phyloP scores from a whole-genome alignment of 192 early-diverging fungal genomes.

The Piromyces sp. region DNA sequence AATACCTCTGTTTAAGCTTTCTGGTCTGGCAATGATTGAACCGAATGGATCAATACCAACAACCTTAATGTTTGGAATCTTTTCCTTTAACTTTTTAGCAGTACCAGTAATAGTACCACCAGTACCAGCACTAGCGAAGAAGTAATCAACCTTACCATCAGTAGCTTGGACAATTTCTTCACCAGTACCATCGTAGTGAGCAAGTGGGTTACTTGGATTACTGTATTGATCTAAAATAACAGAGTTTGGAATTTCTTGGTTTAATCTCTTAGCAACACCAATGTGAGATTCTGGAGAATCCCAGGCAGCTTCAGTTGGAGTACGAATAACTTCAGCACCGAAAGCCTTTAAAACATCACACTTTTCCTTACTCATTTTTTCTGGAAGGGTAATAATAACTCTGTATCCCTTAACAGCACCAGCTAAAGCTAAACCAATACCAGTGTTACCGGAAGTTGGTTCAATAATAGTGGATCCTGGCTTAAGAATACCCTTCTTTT shows the following conservation, averaged over 20 bases:
- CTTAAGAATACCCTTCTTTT: conserved; percentile 72
- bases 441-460: conserved; percentile 98
- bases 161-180: conserved; percentile 66
- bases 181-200: conserved; percentile 88
- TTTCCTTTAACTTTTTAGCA: conserved; percentile 90
- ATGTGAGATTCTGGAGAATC: conserved; percentile 98
- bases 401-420: conserved; percentile 98
- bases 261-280: conserved; percentile 78
- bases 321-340: conserved; percentile 93
- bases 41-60: conserved; percentile 90
- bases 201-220: conserved; percentile 93
- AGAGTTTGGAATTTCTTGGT: conserved; percentile 87
- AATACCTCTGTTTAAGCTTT: conserved; percentile 52
- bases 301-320: conserved; percentile 97
- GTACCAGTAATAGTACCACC: conserved; percentile 94
- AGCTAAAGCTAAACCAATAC: conserved; percentile 91
- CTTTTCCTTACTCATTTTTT: conserved; percentile 99
- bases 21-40: conserved; percentile 83
- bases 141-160: conserved; percentile 83
- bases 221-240: conserved; percentile 94
- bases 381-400: conserved; percentile 93
- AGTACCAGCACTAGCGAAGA: conserved; percentile 87
- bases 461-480: conserved; percentile 91
- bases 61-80: conserved; percentile 62
- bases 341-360: conserved; percentile 91